phyloP scores from a whole-genome alignment of 23 red algal genomes.

The Agarophyton chilense region DNA sequence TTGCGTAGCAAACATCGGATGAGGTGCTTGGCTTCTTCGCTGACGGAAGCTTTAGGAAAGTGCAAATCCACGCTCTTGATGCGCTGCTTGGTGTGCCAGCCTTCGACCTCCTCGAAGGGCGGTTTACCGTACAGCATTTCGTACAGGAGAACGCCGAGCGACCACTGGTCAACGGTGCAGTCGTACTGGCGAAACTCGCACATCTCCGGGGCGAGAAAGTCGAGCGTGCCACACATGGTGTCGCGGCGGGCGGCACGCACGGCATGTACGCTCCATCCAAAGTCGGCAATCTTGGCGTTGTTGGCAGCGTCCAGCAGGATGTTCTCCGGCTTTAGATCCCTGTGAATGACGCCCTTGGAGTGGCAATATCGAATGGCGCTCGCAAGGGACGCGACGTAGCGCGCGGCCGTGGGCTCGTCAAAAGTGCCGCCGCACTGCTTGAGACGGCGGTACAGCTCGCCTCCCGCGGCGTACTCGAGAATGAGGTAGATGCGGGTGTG shows the following conservation, averaged over 20 bases:
- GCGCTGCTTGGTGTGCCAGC: slow-evolving; percentile 75
- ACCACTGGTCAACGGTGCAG: slow-evolving; percentile 87
- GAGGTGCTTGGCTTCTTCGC: slow-evolving; percentile 77
- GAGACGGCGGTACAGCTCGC: slow-evolving; percentile 86
- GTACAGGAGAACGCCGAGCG: slow-evolving; percentile 91
- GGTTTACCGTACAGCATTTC: slow-evolving; percentile 94
- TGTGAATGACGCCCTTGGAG: slow-evolving; percentile 89
- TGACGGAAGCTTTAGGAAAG: slow-evolving; percentile 66
- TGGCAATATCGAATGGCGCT: slow-evolving; percentile 90
- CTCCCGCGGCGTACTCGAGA: slow-evolving; percentile 88
- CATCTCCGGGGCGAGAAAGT: slow-evolving; percentile 97
- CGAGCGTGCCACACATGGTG: slow-evolving; percentile 97
- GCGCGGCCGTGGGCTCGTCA: slow-evolving; percentile 61
- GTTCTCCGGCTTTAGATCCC: slow-evolving; percentile 89
- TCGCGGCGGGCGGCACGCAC: slow-evolving; percentile 52
- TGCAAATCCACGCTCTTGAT: slow-evolving; percentile 72
- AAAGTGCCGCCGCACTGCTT: slow-evolving; percentile 77
- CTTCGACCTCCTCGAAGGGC: slow-evolving; percentile 83
- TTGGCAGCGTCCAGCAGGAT: slow-evolving; percentile 71
- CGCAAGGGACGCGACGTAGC: slow-evolving; percentile 71
- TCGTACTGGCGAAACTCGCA: slow-evolving; percentile 80
- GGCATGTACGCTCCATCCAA: slow-evolving; percentile 96
- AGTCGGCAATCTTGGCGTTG: slow-evolving; percentile 87
- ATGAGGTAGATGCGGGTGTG: slow-evolving; percentile 85
- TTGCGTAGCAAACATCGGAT: slow-evolving; percentile 81